phyloP scores from a whole-genome alignment of 805 yeast species.

The Wickerhamiella hasegawae region DNA sequence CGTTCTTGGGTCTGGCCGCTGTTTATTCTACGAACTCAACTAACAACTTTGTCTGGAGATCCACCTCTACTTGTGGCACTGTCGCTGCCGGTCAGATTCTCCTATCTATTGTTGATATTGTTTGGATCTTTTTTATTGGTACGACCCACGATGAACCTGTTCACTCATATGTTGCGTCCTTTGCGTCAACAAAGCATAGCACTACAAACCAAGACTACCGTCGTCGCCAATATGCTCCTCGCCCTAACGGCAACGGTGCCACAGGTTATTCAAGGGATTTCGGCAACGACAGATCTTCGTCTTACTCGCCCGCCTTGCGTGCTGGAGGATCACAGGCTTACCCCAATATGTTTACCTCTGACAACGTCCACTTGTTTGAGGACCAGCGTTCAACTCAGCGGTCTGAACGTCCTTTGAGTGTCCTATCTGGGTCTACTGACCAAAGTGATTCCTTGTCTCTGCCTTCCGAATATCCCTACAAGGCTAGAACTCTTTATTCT shows the following conservation, averaged over 20 bases:
- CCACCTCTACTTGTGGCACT: slow-evolving; percentile 53
- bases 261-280: not conserved
- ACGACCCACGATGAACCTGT: slow-evolving; percentile 80
- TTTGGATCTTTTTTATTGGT: slow-evolving; percentile 84
- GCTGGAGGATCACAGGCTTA: not conserved
- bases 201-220: not conserved
- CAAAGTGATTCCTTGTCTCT: slow-evolving; percentile 5
- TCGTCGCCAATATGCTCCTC: not conserved
- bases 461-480: slow-evolving; percentile 47
- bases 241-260: not conserved
- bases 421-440: slow-evolving; percentile 5
- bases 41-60: slow-evolving; percentile 58
- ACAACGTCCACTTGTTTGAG: not conserved
- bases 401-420: not conserved
- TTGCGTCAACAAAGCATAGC: slow-evolving; percentile 28
- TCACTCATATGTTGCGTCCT: slow-evolving; percentile 72
- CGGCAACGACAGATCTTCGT: not conserved
- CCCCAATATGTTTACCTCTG: not conserved
- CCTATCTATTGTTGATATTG: slow-evolving; percentile 60
- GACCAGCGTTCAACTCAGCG: not conserved
- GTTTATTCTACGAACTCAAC: slow-evolving; percentile 75
- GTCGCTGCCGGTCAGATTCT: slow-evolving; percentile 88
- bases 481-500: slow-evolving; percentile 73
- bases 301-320: not conserved
- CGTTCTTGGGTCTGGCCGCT: slow-evolving; percentile 52